phyloP scores from a whole-genome alignment of 2,329 filamentous ascomycete genomes.

The Colletotrichum sp. region DNA sequence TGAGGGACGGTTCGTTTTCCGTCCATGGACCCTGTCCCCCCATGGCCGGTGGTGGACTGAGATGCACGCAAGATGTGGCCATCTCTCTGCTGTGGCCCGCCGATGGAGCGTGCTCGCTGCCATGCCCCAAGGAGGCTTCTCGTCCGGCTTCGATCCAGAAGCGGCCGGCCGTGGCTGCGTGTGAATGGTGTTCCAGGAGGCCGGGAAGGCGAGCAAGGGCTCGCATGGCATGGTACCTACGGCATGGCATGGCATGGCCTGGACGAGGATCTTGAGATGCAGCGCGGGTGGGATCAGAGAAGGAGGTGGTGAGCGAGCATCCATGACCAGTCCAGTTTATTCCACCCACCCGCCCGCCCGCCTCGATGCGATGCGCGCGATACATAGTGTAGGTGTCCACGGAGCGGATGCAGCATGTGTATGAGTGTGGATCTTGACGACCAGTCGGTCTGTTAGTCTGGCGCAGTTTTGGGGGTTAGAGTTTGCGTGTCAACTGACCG shows the following conservation, averaged over 20 bases:
- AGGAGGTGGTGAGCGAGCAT: conserved; percentile 7
- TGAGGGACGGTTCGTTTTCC: background rate
- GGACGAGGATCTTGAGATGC: conserved; percentile 21
- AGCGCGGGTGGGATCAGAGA: conserved; percentile 17
- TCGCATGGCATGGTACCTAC: conserved; percentile 14
- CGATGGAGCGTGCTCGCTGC: conserved; percentile 2
- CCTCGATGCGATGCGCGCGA: conserved; percentile 13
- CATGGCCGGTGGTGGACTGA: conserved; percentile 1
- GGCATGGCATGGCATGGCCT: conserved; percentile 13
- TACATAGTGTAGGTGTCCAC: conserved; percentile 7
- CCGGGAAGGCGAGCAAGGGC: conserved; percentile 1
- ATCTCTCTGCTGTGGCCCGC: conserved; percentile 1
- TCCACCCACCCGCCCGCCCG: background rate
- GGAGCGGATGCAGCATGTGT: conserved; percentile 3
- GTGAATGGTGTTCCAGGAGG: conserved; percentile 18
- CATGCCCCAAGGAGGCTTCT: conserved; percentile 11
- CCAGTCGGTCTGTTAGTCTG: conserved; percentile 6
- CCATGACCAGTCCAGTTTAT: conserved; percentile 8
- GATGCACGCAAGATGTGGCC: conserved; percentile 18
- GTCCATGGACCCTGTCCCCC: background rate
- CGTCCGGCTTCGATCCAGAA: conserved; percentile 10
- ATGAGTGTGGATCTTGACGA: conserved; percentile 1
- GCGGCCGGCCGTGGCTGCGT: conserved; percentile 7
- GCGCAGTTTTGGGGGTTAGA: conserved; percentile 3
- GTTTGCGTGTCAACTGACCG: conserved; percentile 19